These are phyloP conservation scores for Capronia epimyces DNA, from an alignment of 2,329 filamentous ascomycete genomes.

Conservation along the genomic window DNA sequence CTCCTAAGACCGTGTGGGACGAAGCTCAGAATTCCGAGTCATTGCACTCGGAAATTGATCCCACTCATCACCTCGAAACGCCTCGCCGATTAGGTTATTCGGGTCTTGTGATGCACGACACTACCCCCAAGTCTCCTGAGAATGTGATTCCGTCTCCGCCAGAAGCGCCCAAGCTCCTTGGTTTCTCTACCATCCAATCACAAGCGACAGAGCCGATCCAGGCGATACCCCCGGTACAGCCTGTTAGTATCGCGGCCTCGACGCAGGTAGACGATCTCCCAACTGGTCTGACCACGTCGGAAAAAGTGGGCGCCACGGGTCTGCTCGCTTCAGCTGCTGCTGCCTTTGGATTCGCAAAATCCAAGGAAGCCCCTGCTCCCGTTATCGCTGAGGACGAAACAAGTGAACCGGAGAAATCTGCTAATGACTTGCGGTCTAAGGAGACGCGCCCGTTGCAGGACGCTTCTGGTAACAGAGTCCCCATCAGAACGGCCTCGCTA, in stretches of 20 bases:
- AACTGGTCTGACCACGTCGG: constrained; percentile 37
- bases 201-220: constrained; percentile 32
- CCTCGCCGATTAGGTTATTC: constrained; percentile 31
- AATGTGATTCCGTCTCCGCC: constrained; percentile 9
- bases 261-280: constrained; percentile 26
- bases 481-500: constrained; percentile 26
- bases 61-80: constrained; percentile 5
- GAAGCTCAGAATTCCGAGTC: constrained; percentile 41
- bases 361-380: constrained; percentile 37
- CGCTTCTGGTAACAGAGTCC: constrained; percentile 54
- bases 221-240: constrained; percentile 26
- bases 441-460: constrained; percentile 52
- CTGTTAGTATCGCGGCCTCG: constrained; percentile 34
- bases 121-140: constrained; percentile 19
- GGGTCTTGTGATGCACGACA: constrained; percentile 29
- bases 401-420: constrained; percentile 47
- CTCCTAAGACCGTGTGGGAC: constrained; percentile 41
- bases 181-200: constrained; percentile 34
- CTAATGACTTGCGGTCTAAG: constrained; percentile 32
- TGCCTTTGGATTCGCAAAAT: constrained; percentile 22
- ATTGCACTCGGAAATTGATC: background rate
- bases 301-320: constrained; percentile 22
- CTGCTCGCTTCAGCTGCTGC: constrained; percentile 25
- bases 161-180: constrained; percentile 23
- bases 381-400: constrained; percentile 62